Evolutionary conservation across 2,329 filamentous ascomycete species (phyloP).

Genomic region (Cytospora piceicola): DNA sequence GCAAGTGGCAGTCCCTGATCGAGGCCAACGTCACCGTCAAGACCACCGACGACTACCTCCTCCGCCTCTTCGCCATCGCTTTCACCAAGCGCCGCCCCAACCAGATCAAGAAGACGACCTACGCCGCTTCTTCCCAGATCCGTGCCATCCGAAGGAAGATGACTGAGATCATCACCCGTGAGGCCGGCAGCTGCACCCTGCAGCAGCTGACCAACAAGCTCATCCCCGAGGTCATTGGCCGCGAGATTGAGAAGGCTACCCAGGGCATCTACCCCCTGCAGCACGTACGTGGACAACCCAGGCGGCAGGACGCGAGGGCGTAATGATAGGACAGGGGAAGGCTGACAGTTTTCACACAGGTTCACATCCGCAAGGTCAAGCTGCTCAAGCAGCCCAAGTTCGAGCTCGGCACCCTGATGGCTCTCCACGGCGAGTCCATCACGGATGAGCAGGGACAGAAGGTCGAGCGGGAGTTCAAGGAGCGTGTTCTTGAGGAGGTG

Average conservation of each 20-base stretch:
- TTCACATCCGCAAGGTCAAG: conserved; percentile 99
- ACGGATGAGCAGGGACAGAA: conserved; percentile 97
- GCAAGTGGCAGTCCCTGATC: conserved; percentile 99
- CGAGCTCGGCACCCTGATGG: conserved; percentile 93
- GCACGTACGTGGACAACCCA: conserved; percentile 69
- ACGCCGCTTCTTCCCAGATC: conserved; percentile 96
- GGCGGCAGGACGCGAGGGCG: not conserved
- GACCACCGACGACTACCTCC: conserved; percentile 99
- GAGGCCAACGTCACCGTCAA: conserved; percentile 99
- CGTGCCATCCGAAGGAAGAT: conserved; percentile 99
- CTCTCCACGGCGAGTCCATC: conserved; percentile 95
- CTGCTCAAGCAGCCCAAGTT: conserved; percentile 99
- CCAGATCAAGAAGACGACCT: conserved; percentile 99
- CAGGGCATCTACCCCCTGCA: conserved; percentile 99
- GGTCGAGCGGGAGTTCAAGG: conserved; percentile 99
- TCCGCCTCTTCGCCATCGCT: conserved; percentile 97
- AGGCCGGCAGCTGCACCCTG: conserved; percentile 92
- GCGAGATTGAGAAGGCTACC: conserved; percentile 99
- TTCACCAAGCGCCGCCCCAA: conserved; percentile 99
- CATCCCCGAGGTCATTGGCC: conserved; percentile 98
- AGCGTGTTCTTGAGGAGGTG: conserved; percentile 91
- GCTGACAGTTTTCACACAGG: conserved; percentile 62
- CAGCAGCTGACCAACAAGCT: conserved; percentile 97
- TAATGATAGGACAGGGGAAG: not conserved
- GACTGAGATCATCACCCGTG: conserved; percentile 97